Evolutionary conservation across 345 rosid species (phyloP), one percentile per base, ranked within the genome.

Genomic region (Brassica carinata): DNA sequence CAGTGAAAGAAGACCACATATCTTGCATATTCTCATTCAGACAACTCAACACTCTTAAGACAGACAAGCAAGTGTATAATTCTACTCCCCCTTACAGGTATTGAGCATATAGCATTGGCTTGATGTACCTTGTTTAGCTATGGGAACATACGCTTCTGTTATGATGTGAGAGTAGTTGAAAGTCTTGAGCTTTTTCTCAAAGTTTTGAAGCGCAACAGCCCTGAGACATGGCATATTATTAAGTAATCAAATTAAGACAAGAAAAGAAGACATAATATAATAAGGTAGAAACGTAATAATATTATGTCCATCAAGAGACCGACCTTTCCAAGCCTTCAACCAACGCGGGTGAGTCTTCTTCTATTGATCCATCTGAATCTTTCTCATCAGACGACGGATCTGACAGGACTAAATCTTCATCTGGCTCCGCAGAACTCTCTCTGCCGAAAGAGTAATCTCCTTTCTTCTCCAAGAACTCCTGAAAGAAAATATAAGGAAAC

Each of bases 101-200:
- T 23, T 23, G 26, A 23, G 26, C 26, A 23, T 23, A 23, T 23
- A 23, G 26, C 26, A 23, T 23, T 23, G 26, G 26, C 26, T 23
- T 23, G 26, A 23, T 23, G 26, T 23, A 23, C 26, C 26, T 23
- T 23, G 26, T 23, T 23, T 23, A 23, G 26, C 26, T 23, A 23
- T 23, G 14, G 78, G 5, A 66, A 84, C 96, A 5, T 87, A 93
- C 98, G 85, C 75, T 66, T 96, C 94, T 70, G 85, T 81, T 82
- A 88, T 87, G 83, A 91, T 88, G 80, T 89, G 92, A 64, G 90
- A 23, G 26, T 23, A 87, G 84, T 89, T 85, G 69, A 88, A 80
- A 82, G 81, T 85, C 87, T 85, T 88, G 85, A 92, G 77, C 82
- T 93, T 96, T 51, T 51, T 51, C 18, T 14, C 58, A n/a, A 51